Base-by-base conservation (phyloP, 129 eudicot species). In the Centella asiatica region DNA sequence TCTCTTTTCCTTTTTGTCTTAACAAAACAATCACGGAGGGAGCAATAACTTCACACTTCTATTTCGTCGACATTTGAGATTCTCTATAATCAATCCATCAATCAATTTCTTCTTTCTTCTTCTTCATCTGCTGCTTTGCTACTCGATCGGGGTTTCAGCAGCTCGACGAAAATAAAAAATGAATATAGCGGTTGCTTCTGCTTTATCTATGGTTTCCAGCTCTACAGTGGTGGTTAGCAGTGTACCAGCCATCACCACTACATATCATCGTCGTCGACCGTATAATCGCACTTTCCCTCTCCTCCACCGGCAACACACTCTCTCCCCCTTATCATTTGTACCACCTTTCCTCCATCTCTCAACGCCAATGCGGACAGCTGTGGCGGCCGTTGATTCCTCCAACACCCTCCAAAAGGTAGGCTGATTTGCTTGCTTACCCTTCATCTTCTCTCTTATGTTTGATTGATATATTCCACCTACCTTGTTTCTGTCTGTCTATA, bases 321-420 rank as follows among this genome's bases (percentile, higher is more conserved):
- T 2, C 68, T 72, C 48, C 77, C 58, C 26, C 68, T 72, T 37
- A 70, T 6, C 23, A 34, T 22, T 64, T 55, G 45, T 51, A 50
- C 69, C 68, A 32, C 55, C 57, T 25, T 2, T 23, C 29, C 57
- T 31, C 57, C 57, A 51, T 24, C 59, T 19, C 61, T 66, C 69
- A 26, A 55, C 77, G 28, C 44, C 81, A 50, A 69, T 83, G 11
- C 72, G 66, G 75, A 81, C 81, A 52, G 62, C 89, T 33, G 89
- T 84, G 22, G 70, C 96, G 37, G 85, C 89, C 39, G 76, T 74
- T 44, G 74, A 81, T 55, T 78, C 96, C 45, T 72, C 94, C 26
- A 81, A 61, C 44, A 78, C 82, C 32, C 37, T 82, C 12, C 69
- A 71, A 67, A 79, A 84, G 94, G 94, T 88, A 10, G 47, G 57